Percentiles rank a stretch among this genome's conserved stretches.
Conservation (phyloP, 228 moss, liverwort and hornwort genomes). For the Sphagnum fallax region DNA sequence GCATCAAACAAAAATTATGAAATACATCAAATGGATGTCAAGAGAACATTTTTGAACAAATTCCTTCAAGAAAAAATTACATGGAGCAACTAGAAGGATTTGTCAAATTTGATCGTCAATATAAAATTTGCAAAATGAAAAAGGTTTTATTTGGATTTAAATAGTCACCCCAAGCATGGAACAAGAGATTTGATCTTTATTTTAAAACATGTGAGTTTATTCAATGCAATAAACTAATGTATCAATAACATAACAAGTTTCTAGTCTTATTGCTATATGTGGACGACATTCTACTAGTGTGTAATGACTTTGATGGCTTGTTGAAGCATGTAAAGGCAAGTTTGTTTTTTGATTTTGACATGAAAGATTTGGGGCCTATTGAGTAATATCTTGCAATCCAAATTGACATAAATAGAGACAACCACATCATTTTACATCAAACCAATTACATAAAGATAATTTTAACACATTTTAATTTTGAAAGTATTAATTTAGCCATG, state of each 20-base stretch:
- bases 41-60: too few species aligned
- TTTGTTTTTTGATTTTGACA: not conserved
- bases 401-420: not conserved
- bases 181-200: not conserved
- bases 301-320: not conserved
- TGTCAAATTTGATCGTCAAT: not conserved
- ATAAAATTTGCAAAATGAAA: not conserved
- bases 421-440: not conserved
- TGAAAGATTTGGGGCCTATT: not conserved
- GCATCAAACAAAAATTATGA: not conserved
- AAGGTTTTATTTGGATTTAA: not conserved
- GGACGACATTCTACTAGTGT: not conserved
- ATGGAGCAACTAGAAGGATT: not conserved
- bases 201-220: not conserved
- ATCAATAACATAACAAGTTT: not conserved
- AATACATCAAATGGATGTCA: too few species aligned
- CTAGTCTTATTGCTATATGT: not conserved
- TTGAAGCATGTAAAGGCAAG: not conserved
- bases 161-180: not conserved
- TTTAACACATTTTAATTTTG: not conserved
- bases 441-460: not conserved
- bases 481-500: not conserved
- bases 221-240: not conserved
- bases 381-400: not conserved
- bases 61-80: too few species aligned